Conservation (phyloP, 495 filamentous ascomycete genomes). For the Penicillium coffeae region DNA sequence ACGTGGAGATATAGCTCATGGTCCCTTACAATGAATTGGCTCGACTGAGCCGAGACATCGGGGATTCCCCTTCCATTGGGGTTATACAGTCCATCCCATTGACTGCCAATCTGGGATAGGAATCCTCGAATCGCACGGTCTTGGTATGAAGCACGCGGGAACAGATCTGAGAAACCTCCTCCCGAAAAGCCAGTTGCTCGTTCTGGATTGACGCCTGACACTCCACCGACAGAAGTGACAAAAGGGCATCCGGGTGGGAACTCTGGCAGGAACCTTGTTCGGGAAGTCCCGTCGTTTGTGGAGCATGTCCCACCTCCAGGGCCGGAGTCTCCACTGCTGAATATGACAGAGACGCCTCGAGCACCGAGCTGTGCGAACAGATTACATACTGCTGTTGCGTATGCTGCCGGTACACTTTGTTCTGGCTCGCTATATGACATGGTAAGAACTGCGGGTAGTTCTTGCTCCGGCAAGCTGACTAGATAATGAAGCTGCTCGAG, state of each 20-base stretch:
- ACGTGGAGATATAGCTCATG: slow-evolving; percentile 31
- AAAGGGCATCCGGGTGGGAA: slow-evolving; percentile 82
- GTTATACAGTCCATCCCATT: slow-evolving; percentile 52
- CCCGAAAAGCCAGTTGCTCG: slow-evolving; percentile 55
- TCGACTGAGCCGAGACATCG: slow-evolving; percentile 60
- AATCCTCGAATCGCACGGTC: slow-evolving; percentile 52
- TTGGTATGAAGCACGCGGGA: slow-evolving; percentile 62
- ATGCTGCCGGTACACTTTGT: slow-evolving; percentile 51
- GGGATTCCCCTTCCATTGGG: slow-evolving; percentile 64
- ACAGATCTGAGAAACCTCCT: slow-evolving; percentile 73
- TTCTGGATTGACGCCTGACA: slow-evolving; percentile 49
- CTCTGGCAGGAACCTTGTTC: slow-evolving; percentile 57
- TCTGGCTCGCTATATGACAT: slow-evolving; percentile 62
- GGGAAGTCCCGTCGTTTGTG: slow-evolving; percentile 62
- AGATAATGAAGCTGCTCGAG: slow-evolving; percentile 74
- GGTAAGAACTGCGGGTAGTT: slow-evolving; percentile 69
- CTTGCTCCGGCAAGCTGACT: slow-evolving; percentile 51
- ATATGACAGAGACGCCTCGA: slow-evolving; percentile 67
- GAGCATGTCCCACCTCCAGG: slow-evolving; percentile 53
- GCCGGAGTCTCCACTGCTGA: slow-evolving; percentile 69
- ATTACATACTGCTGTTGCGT: slow-evolving; percentile 64
- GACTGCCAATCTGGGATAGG: slow-evolving; percentile 35
- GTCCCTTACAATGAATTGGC: slow-evolving; percentile 37
- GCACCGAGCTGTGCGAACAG: slow-evolving; percentile 69
- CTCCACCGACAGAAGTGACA: slow-evolving; percentile 74